Evolutionary conservation across 441 rosid genomes (phyloP), one percentile per base, ranked within the genome.

Genomic region (Adansonia gregorii): DNA sequence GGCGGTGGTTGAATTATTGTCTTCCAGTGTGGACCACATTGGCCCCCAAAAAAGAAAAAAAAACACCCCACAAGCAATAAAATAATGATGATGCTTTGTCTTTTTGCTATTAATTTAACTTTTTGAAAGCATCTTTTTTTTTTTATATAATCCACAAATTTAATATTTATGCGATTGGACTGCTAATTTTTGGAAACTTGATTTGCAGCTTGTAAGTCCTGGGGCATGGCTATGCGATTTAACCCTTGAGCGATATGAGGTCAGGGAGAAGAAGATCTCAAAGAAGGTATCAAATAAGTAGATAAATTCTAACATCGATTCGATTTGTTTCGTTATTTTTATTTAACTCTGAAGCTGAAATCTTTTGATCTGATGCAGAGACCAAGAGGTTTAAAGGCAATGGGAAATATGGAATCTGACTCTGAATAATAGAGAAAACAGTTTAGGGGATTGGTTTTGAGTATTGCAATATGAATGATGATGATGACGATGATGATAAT

Each of bases 201-300:
- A 12, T 56, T 5, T 39, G 60, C 83, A 88, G 93, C 84, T 92
- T 72, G 94, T 92, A 12, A 85, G 96, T 73, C 96, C 96, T 0
- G 96, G 96, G 22, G 74, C 91, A 19, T 92, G 96, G 96, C 78
- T 92, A 20, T 92, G 96, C 46, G 94, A 92, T 81, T 78, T 92
- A 75, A 92, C 96, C 12, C 83, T 92, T 10, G 94, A 92, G 66
- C 85, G 96, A 17, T 92, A 92, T 3, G 96, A 92, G 77, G 94
- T 90, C 22, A 83, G 94, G 74, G 96, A 92, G 82, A 92, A 89
- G 89, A 92, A 92, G 82, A 85, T 87, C 31, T 72, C 93, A 8
- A 92, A 89, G 86, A 92, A 92, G 96, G 96, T 90, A 83, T 11
- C 6, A 24, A 14, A 48, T 3, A 15, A 31, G 9, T 43, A 41